Evolutionary conservation across 2,329 filamentous ascomycete species (phyloP).

Genomic region (Penicillium concentricum): DNA sequence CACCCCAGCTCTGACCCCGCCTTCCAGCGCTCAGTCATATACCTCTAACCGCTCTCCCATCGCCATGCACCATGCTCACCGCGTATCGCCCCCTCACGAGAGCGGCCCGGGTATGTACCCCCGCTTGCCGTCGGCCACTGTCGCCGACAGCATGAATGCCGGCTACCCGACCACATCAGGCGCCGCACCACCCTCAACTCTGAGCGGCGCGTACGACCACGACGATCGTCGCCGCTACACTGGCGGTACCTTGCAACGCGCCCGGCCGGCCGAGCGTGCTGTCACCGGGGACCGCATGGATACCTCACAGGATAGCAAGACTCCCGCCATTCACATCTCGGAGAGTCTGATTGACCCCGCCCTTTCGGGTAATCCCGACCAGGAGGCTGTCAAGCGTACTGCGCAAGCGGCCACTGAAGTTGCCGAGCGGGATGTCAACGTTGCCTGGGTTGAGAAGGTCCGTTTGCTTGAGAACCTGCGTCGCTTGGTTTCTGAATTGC

Average conservation of each 20-base stretch:
- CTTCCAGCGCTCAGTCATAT: conserved; percentile 62
- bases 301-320: conserved; percentile 33
- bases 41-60: conserved; percentile 62
- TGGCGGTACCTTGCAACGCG: conserved; percentile 59
- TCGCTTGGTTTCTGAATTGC: conserved; percentile 55
- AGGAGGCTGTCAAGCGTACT: conserved; percentile 34
- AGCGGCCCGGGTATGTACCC: conserved; percentile 60
- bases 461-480: conserved; percentile 62
- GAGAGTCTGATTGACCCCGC: conserved; percentile 46
- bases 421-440: conserved; percentile 43
- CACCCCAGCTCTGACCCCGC: conserved; percentile 63
- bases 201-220: conserved; percentile 59
- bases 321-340: conserved; percentile 33
- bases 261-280: conserved; percentile 44
- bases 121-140: conserved; percentile 59
- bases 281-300: conserved; percentile 38
- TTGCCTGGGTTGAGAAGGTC: conserved; percentile 64
- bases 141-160: conserved; percentile 55
- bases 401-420: conserved; percentile 42
- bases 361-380: conserved; percentile 34
- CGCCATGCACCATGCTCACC: conserved; percentile 52
- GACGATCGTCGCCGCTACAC: conserved; percentile 62
- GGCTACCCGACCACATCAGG: conserved; percentile 52
- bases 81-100: conserved; percentile 51
- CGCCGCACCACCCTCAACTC: conserved; percentile 60